phyloP scores from a whole-genome alignment of 495 filamentous ascomycete genomes.

The Tetracladium marchalianum region DNA sequence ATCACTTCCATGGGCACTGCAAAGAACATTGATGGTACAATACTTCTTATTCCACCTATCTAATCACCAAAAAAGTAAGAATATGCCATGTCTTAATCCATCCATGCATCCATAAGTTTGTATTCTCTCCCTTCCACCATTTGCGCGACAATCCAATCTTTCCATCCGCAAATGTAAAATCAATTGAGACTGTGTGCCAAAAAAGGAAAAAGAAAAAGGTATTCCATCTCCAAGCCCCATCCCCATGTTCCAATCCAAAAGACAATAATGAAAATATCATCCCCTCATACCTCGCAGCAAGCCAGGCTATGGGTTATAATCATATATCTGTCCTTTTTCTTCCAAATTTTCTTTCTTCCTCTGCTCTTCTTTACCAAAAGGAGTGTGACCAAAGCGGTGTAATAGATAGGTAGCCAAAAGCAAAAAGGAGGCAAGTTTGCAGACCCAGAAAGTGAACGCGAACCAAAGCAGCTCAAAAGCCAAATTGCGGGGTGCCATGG shows the following conservation, averaged over 20 bases:
- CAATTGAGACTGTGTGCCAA: no score
- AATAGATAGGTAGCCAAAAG: slow-evolving; percentile 1
- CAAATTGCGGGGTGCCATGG: slow-evolving; percentile 9
- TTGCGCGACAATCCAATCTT: no score
- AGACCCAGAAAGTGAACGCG: slow-evolving; percentile 12
- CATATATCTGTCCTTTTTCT: slow-evolving; percentile 14
- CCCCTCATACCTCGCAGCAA: slow-evolving; percentile 21
- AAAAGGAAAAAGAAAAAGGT: no score
- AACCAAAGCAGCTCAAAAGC: slow-evolving; percentile 11
- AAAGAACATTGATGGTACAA: no score
- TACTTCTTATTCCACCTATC: no score
- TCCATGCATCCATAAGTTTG: no score
- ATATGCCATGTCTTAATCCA: no score
- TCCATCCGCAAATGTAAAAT: no score
- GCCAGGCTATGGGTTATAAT: slow-evolving; percentile 19
- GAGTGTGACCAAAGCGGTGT: slow-evolving; percentile 3
- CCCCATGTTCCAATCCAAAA: neutral
- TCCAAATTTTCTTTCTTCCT: slow-evolving; percentile 8
- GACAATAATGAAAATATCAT: slow-evolving; percentile 9
- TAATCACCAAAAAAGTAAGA: no score
- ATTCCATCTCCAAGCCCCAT: neutral
- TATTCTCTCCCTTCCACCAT: no score
- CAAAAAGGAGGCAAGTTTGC: slow-evolving; percentile 1
- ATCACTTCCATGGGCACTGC: no score
- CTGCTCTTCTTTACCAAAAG: slow-evolving; percentile 3